Evolutionary conservation across 2,329 filamentous ascomycete species (phyloP), one percentile per base, ranked within the genome.

Genomic region (Verticillium longisporum): DNA sequence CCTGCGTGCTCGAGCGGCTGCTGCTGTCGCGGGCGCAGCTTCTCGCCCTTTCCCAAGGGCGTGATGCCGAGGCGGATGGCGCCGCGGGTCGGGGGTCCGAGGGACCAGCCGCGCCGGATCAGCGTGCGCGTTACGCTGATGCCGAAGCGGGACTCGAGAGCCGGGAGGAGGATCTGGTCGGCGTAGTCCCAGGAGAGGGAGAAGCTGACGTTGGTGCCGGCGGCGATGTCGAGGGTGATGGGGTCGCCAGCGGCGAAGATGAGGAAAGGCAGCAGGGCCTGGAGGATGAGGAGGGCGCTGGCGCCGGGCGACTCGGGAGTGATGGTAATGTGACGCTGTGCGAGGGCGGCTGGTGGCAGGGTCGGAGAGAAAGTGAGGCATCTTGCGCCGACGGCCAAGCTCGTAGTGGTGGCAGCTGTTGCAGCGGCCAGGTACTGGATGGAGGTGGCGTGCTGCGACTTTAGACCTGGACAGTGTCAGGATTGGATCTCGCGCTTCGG

Each of bases 171-270:
- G 0, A 88, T 80, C 66, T 87, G 85, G 66, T 86, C 83, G 3
- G 87, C 72, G 66, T 88, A 88, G 66, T 88, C 85, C 62, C 78
- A 86, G n/a, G 80, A 84, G 1, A 78, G 75, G 0, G 84, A 85
- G 67, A 78, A 85, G 10, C 76, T 74, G 2, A 83, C 80, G 64
- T 88, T 87, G 1, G 85, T 87, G 15, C 85, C 85, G 5, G 85
- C 85, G 1, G 78, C 75, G 6, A 88, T 79, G 18, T 77, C 75
- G 5, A 87, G 65, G 34, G 76, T 75, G 26, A 86, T 72, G 79
- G 76, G 56, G 21, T 33, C 26, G 26, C 26, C 14, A 6, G 18
- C 38, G n/a, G 53, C 61, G 61, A 84, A 86, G 6, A 88, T 68
- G 1, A 87, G 72, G 62, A 83, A 86, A 0, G 85, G 85, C 5